Evolutionary conservation across 768 basidiomycete species (phyloP).

Genomic region (Tricholoma sp.): DNA sequence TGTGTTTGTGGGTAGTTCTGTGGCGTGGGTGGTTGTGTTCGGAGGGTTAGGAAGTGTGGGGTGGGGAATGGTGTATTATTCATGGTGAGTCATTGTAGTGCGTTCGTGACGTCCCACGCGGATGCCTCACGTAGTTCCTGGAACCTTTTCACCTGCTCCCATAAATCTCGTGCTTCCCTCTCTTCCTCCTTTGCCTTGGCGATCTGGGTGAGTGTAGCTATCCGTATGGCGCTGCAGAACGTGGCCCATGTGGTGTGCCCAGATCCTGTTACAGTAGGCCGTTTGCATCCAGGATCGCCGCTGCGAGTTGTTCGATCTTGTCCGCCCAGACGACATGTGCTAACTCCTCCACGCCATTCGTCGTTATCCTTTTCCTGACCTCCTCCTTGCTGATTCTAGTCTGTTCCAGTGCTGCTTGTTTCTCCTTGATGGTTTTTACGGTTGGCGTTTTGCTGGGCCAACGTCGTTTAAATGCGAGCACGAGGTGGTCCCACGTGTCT

Average conservation of each 20-base stretch:
- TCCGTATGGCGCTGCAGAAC: not conserved
- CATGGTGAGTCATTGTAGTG: not conserved
- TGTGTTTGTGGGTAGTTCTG: not conserved
- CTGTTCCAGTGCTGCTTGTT: slow-evolving; percentile 1
- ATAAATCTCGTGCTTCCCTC: not conserved
- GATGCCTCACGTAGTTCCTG: not conserved
- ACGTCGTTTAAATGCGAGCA: slow-evolving; percentile 6
- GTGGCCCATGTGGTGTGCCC: not conserved
- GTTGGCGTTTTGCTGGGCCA: slow-evolving; percentile 14
- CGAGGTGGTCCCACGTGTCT: slow-evolving; percentile 6
- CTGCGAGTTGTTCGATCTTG: not conserved
- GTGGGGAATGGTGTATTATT: no score
- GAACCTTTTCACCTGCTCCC: not conserved
- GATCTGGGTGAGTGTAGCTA: not conserved
- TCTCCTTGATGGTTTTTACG: slow-evolving; percentile 5
- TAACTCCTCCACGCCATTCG: not conserved
- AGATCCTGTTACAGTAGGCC: not conserved
- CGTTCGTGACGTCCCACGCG: not conserved
- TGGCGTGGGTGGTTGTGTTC: not conserved
- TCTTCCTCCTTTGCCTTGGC: not conserved
- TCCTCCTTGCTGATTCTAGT: slow-evolving; percentile 5
- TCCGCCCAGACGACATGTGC: slow-evolving; percentile 18
- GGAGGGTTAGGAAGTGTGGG: not conserved
- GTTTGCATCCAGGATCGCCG: not conserved
- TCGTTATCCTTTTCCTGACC: not conserved